phyloP scores from a whole-genome alignment of 257 asterid species.

The Solanum chmielewskii region DNA sequence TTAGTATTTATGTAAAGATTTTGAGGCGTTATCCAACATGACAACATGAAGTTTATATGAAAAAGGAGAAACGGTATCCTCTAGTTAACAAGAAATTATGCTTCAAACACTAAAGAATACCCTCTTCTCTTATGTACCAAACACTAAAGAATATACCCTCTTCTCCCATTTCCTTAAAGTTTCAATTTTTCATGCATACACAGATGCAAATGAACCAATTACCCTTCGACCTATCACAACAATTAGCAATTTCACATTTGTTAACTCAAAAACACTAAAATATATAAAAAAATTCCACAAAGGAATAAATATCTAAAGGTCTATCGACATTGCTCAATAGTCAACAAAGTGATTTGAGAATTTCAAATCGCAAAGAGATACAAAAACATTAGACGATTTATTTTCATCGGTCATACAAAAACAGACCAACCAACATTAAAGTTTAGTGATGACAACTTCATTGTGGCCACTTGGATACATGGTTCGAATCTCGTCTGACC shows the following conservation, averaged over 20 bases:
- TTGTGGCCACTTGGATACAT: background rate
- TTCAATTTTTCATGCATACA: background rate
- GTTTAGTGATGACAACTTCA: background rate
- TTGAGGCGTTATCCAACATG: background rate
- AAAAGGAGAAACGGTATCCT: background rate
- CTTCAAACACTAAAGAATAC: background rate
- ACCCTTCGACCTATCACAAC: background rate
- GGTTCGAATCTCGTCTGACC: background rate
- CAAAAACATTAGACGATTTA: background rate
- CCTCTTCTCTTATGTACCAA: background rate
- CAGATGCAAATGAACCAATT: background rate
- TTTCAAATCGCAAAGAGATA: background rate
- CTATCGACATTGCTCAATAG: background rate
- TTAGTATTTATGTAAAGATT: background rate
- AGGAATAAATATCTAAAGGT: background rate
- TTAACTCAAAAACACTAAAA: background rate
- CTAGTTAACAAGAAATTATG: background rate
- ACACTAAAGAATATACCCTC: no score
- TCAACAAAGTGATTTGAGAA: no score
- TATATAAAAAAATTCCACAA: background rate
- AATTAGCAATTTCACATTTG: background rate
- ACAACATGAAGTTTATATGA: background rate
- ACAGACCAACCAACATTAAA: background rate
- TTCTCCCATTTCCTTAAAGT: background rate
- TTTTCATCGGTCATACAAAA: background rate